phyloP scores from a whole-genome alignment of 305 asterid genomes.

The Solanum hybrid region DNA sequence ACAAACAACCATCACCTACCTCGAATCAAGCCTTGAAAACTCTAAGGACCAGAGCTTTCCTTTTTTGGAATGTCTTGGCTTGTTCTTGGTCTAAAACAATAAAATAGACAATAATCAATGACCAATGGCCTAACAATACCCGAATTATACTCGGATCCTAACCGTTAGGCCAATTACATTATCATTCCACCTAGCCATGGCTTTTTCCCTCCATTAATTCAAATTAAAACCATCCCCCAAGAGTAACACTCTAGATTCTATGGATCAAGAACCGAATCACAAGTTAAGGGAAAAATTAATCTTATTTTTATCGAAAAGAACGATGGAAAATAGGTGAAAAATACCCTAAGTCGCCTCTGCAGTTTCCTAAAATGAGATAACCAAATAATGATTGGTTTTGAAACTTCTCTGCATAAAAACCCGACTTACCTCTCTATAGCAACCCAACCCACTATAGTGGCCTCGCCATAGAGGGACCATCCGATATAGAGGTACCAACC shows the following conservation, averaged over 20 bases:
- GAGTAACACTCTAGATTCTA: background rate
- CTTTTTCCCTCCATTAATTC: background rate
- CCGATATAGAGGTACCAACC: no score
- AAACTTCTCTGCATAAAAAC: no score
- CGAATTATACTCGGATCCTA: background rate
- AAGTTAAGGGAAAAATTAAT: no score
- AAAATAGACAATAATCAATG: background rate
- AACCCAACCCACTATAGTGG: no score
- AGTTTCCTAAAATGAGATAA: no score
- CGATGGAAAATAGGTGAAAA: no score
- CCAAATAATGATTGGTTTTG: no score
- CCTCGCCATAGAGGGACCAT: no score
- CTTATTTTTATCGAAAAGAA: no score
- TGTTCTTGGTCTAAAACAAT: background rate
- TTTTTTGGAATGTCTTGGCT: background rate
- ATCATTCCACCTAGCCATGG: background rate
- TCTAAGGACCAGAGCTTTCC: background rate
- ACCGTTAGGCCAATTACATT: background rate
- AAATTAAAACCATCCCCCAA: background rate
- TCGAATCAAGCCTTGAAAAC: background rate
- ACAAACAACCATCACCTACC: background rate
- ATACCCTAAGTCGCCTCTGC: no score
- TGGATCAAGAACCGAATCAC: no score
- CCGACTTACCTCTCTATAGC: no score
- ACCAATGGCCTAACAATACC: background rate